Conservation (phyloP, 2,329 filamentous ascomycete genomes). For the Aspergillus niger region DNA sequence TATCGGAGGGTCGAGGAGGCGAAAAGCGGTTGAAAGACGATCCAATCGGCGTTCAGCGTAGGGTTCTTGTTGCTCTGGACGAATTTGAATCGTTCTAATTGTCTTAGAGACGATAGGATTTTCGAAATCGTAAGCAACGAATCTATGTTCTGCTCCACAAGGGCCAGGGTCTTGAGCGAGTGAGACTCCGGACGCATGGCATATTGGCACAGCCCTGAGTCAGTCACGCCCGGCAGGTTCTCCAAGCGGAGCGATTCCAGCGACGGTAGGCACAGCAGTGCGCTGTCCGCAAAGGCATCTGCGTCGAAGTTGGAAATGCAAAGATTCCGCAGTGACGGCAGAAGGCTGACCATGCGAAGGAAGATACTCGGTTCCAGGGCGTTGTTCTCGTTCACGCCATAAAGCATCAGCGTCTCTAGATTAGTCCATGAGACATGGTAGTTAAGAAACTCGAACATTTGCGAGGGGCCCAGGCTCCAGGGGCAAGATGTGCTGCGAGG, state of each 20-base stretch:
- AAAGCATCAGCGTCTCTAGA: slow-evolving; percentile 57
- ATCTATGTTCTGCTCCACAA: slow-evolving; percentile 58
- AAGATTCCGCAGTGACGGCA: slow-evolving; percentile 57
- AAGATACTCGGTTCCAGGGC: slow-evolving; percentile 58
- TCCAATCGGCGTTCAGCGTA: slow-evolving; percentile 43
- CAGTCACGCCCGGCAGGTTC: slow-evolving; percentile 57
- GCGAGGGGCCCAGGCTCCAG: slow-evolving; percentile 52
- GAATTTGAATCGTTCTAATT: slow-evolving; percentile 54
- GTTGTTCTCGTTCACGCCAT: slow-evolving; percentile 47
- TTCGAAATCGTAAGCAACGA: slow-evolving; percentile 55
- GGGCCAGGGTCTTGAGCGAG: slow-evolving; percentile 49
- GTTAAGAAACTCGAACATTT: slow-evolving; percentile 55
- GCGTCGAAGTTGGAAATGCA: slow-evolving; percentile 57
- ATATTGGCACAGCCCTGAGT: slow-evolving; percentile 57
- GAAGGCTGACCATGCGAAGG: slow-evolving; percentile 53
- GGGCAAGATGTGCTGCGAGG: slow-evolving; percentile 38
- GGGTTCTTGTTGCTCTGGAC: slow-evolving; percentile 54
- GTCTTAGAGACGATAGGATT: slow-evolving; percentile 50
- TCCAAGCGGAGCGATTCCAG: slow-evolving; percentile 59
- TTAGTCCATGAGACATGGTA: slow-evolving; percentile 55
- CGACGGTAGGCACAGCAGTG: slow-evolving; percentile 55
- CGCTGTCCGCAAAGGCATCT: slow-evolving; percentile 58
- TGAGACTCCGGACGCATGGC: slow-evolving; percentile 49
- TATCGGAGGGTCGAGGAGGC: slow-evolving; percentile 52
- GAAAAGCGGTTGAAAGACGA: slow-evolving; percentile 52